A percentile compares a stretch with the other conserved stretches of the same genome.
phyloP scores from a whole-genome alignment of 2,329 filamentous ascomycete species.

The Colletotrichum musicola region DNA sequence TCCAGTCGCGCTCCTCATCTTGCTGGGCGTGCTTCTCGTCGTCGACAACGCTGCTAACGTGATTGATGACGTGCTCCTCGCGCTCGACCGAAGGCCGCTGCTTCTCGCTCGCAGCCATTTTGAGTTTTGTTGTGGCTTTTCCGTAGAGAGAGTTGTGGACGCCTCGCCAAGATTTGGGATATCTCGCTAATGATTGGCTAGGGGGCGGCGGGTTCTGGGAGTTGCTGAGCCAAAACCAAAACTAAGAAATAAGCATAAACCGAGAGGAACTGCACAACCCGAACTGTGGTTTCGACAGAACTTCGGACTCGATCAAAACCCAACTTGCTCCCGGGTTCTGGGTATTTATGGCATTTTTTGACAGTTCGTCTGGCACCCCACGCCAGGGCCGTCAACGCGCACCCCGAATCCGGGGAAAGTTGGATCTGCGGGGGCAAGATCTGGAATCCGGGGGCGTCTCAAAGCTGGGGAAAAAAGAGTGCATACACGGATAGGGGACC shows the following conservation, averaged over 20 bases:
- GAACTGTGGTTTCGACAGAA: background rate
- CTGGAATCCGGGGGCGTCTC: conserved; percentile 21
- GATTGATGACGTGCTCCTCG: conserved; percentile 32
- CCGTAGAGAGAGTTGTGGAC: background rate
- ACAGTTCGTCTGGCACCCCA: conserved; percentile 1
- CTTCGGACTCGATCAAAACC: background rate
- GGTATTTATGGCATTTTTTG: conserved; percentile 32
- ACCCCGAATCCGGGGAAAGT: conserved; percentile 30
- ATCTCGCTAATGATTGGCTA: conserved; percentile 6
- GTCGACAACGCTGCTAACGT: conserved; percentile 25
- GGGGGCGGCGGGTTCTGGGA: too few species aligned
- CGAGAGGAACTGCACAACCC: background rate
- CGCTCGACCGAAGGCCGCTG: conserved; percentile 31
- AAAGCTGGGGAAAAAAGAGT: conserved; percentile 15
- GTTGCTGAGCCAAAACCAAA: background rate
- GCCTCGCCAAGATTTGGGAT: conserved; percentile 2
- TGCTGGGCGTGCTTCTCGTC: conserved; percentile 40
- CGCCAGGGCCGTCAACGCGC: background rate
- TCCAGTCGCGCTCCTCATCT: conserved; percentile 51
- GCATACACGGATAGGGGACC: background rate
- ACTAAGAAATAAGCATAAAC: conserved; percentile 33
- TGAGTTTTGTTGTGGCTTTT: background rate
- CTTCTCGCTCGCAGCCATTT: conserved; percentile 32
- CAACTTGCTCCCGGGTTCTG: conserved; percentile 10
- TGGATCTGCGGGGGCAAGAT: conserved; percentile 31